Conservation (phyloP, 306 rosid genomes). For the Notholithocarpus densiflorus region DNA sequence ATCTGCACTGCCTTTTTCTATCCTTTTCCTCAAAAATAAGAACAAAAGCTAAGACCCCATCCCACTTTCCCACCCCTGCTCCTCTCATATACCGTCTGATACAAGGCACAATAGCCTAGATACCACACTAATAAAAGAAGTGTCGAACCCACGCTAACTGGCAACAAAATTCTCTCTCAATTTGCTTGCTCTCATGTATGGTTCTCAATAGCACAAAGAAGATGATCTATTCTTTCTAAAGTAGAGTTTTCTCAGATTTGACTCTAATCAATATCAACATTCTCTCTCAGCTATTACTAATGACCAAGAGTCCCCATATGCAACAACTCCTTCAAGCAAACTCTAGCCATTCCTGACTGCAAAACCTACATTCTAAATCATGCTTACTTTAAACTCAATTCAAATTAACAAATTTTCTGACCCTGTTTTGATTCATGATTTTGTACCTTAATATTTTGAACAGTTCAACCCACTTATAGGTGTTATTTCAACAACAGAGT, state of each 20-base stretch:
- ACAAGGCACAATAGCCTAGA: background rate
- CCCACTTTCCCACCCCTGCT: too few species aligned
- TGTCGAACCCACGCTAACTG: background rate
- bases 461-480: background rate
- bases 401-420: background rate
- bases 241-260: background rate
- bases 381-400: background rate
- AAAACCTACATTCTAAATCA: background rate
- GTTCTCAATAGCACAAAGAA: background rate
- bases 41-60: too few species aligned
- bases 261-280: background rate
- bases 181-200: background rate
- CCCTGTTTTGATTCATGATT: background rate
- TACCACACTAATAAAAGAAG: background rate
- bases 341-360: background rate
- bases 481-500: background rate
- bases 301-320: background rate
- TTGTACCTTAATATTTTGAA: background rate
- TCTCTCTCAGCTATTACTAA: background rate
- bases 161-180: background rate
- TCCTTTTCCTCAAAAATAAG: too few species aligned
- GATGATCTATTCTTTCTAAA: background rate
- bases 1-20: too few species aligned
- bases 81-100: background rate
- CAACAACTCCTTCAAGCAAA: background rate